phyloP scores from a whole-genome alignment of 1,139 yeast species.

The Suhomyces kunorum region DNA sequence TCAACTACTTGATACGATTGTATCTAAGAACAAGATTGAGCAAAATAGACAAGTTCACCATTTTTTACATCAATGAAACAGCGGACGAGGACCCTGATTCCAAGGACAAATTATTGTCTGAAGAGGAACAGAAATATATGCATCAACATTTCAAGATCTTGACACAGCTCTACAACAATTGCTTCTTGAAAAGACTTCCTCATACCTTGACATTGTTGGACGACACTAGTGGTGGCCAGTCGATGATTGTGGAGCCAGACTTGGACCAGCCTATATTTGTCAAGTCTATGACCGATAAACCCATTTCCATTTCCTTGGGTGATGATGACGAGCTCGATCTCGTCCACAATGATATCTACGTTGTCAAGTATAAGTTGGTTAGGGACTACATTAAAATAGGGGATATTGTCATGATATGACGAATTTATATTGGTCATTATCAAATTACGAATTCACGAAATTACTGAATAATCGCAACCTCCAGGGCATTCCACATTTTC shows the following conservation, averaged over 20 bases:
- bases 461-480: constrained; percentile 51
- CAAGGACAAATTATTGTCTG: constrained; percentile 43
- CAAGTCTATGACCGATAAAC: constrained; percentile 43
- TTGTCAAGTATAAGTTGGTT: constrained; percentile 65
- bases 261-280: constrained; percentile 75
- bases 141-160: constrained; percentile 63
- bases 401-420: constrained; percentile 43
- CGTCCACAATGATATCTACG: constrained; percentile 68
- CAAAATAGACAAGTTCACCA: constrained; percentile 69
- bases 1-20: constrained; percentile 75
- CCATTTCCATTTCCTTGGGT: constrained; percentile 32
- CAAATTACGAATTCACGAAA: neutral
- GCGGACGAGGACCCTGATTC: constrained; percentile 27
- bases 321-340: constrained; percentile 64
- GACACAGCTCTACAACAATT: constrained; percentile 63
- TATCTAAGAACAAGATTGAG: constrained; percentile 75
- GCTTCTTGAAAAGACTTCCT: constrained; percentile 71
- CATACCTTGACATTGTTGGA: constrained; percentile 67
- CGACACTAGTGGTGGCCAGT: constrained; percentile 72
- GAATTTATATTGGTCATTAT: neutral
- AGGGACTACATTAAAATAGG: constrained; percentile 40
- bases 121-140: constrained; percentile 59
- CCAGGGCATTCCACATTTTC: constrained; percentile 76
- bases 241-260: constrained; percentile 82
- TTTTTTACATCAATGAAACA: constrained; percentile 48